Conservation (phyloP, 495 filamentous ascomycete genomes). For the Aspergillus wentii region DNA sequence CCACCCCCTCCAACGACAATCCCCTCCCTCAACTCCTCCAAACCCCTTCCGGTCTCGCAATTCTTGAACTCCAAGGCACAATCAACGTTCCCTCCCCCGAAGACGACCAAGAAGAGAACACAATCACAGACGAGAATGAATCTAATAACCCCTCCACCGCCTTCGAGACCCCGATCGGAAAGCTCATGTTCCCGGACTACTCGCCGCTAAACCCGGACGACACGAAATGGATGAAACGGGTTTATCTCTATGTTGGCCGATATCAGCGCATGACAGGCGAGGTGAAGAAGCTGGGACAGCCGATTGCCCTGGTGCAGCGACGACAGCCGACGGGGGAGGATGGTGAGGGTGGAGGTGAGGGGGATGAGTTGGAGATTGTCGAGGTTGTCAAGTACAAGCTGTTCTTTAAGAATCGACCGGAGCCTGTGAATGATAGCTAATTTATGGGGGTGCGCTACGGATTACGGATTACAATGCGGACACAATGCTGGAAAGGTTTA, state of each 20-base stretch:
- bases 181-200: conserved; percentile 76
- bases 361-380: conserved; percentile 59
- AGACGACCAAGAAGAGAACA: conserved; percentile 13
- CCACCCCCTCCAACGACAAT: conserved; percentile 35
- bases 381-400: conserved; percentile 89
- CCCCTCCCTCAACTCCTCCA: conserved; percentile 81
- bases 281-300: conserved; percentile 74
- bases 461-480: no score
- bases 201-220: conserved; percentile 40
- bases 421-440: conserved; percentile 63
- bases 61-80: conserved; percentile 86
- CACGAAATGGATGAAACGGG: conserved; percentile 79
- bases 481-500: no score
- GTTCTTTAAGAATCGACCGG: conserved; percentile 79
- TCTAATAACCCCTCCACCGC: conserved; percentile 8
- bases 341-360: conserved; percentile 21
- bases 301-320: conserved; percentile 71
- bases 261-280: conserved; percentile 90
- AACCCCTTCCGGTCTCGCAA: conserved; percentile 68
- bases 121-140: conserved; percentile 13
- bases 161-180: conserved; percentile 58
- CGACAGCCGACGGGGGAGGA: conserved; percentile 21
- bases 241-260: conserved; percentile 81
- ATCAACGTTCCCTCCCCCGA: conserved; percentile 54
- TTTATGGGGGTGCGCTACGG: no score